A percentile compares a stretch with the other conserved stretches of the same genome.
Evolutionary conservation across 805 yeast genomes (phyloP).

Genomic region (Yarrowia porcina): DNA sequence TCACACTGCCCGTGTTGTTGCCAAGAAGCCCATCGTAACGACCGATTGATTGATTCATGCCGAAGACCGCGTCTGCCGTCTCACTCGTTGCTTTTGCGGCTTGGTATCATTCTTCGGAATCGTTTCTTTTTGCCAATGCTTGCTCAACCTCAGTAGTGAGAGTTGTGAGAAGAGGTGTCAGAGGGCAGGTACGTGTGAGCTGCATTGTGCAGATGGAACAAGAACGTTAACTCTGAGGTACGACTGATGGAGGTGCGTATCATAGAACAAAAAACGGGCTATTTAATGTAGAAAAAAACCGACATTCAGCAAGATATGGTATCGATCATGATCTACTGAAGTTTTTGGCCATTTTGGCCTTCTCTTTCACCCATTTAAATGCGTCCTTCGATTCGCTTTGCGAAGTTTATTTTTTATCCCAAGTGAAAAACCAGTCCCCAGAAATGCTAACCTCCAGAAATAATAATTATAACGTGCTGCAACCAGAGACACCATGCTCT

Average conservation of each 20-base stretch:
- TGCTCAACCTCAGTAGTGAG: neutral
- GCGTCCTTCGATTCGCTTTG: neutral
- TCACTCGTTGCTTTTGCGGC: neutral
- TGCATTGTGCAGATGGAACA: conserved; percentile 3
- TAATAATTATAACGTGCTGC: neutral
- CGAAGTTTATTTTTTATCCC: neutral
- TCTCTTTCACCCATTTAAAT: no score
- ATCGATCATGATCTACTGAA: no score
- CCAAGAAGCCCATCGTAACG: no score
- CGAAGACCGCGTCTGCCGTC: neutral
- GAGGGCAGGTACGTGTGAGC: neutral
- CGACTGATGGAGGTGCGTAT: no score
- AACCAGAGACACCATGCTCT: neutral
- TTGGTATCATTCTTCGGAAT: neutral
- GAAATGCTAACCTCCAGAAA: neutral
- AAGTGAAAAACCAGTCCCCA: neutral
- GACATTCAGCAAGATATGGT: no score
- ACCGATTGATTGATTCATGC: neutral
- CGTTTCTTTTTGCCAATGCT: neutral
- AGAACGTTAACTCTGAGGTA: no score
- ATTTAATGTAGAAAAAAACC: no score
- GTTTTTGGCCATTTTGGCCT: no score
- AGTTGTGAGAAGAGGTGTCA: neutral
- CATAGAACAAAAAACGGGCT: no score
- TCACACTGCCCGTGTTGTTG: no score